A percentile compares a stretch with the other conserved stretches of the same genome.
Conservation (phyloP, 1,284 basidiomycete species). For the Vanrija sp. region DNA sequence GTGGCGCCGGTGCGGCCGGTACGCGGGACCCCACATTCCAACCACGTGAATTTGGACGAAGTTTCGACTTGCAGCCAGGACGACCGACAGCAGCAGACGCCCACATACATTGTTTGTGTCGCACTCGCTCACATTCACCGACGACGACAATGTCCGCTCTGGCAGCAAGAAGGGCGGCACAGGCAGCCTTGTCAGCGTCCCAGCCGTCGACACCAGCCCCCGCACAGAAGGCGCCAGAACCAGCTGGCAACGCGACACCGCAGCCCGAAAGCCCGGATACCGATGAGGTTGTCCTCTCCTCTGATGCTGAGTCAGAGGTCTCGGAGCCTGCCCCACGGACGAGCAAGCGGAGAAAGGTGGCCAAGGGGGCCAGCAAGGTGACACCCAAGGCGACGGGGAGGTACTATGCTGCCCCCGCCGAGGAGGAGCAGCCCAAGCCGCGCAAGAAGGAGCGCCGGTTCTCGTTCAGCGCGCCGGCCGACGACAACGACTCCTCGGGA, state of each 20-base stretch:
- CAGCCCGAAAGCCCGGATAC: background rate
- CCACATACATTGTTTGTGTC: background rate
- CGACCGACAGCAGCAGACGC: background rate
- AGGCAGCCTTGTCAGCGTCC: constrained; percentile 4
- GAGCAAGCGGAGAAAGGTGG: constrained; percentile 10
- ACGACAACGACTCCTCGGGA: constrained; percentile 1
- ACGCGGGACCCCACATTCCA: background rate
- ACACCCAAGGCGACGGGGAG: background rate
- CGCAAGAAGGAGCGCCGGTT: constrained; percentile 17
- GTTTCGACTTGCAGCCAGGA: background rate
- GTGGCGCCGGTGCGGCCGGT: background rate
- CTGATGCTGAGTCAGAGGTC: background rate
- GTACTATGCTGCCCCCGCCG: constrained; percentile 1
- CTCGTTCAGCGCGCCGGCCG: constrained; percentile 32
- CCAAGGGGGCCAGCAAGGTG: background rate
- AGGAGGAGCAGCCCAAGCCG: constrained; percentile 1
- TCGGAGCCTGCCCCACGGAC: constrained; percentile 1
- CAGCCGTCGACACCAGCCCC: background rate
- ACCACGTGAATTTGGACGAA: background rate
- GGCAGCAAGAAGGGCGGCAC: constrained; percentile 28
- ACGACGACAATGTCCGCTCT: constrained; percentile 25
- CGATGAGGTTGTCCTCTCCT: background rate
- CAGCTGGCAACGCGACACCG: background rate
- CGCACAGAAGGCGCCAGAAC: background rate
- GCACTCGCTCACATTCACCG: background rate